Conservation (phyloP, 441 rosid species). For the Adansonia rubrostipa region DNA sequence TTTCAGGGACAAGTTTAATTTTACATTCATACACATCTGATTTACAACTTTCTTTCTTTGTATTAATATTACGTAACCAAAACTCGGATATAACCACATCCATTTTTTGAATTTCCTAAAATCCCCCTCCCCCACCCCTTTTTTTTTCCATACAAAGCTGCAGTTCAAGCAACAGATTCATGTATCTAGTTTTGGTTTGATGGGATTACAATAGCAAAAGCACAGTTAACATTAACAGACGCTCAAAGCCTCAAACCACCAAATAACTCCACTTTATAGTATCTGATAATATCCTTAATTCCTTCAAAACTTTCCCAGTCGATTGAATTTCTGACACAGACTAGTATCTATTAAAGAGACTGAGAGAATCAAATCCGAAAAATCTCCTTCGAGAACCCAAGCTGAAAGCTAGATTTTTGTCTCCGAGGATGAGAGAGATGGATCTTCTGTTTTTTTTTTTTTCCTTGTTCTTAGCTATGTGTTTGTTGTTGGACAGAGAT, state of each 20-base stretch:
- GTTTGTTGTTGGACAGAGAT: slow-evolving; percentile 9
- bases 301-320: slow-evolving; percentile 25
- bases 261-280: slow-evolving; percentile 17
- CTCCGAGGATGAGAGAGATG: slow-evolving; percentile 1
- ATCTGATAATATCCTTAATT: slow-evolving; percentile 5
- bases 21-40: slow-evolving; percentile 18
- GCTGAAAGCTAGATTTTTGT: slow-evolving; percentile 29
- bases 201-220: slow-evolving; percentile 30
- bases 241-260: slow-evolving; percentile 27
- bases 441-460: not conserved
- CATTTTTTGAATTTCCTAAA: not conserved
- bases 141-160: slow-evolving; percentile 31
- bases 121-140: not conserved
- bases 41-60: slow-evolving; percentile 23
- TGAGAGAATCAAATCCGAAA: slow-evolving; percentile 26
- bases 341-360: slow-evolving; percentile 16
- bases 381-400: slow-evolving; percentile 36
- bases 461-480: slow-evolving; percentile 20
- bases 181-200: slow-evolving; percentile 31
- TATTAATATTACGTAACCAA: slow-evolving; percentile 37
- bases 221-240: slow-evolving; percentile 24
- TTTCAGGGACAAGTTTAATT: slow-evolving; percentile 5
- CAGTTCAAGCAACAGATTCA: slow-evolving; percentile 28
- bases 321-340: slow-evolving; percentile 4
- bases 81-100: slow-evolving; percentile 32